These are phyloP conservation scores for Fomitiporia mediterranea DNA, from an alignment of 1,284 basidiomycete species.

Conservation along the genomic window DNA sequence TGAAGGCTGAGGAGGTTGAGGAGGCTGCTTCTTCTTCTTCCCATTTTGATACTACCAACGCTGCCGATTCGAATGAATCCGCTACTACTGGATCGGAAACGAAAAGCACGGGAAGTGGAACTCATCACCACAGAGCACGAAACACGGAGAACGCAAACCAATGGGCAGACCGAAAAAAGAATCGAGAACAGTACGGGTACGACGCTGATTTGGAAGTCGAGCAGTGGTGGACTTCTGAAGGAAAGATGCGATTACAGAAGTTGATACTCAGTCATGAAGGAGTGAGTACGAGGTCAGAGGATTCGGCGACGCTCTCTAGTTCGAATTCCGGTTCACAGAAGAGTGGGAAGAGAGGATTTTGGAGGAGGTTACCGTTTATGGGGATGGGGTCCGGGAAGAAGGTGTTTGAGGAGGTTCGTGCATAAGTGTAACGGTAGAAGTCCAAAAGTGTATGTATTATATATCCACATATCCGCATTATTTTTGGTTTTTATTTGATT, in stretches of 20 bases:
- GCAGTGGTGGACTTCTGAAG: slow-evolving; percentile 19
- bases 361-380: neutral
- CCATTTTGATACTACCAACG: too few species aligned
- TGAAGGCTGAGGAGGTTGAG: slow-evolving; percentile 13
- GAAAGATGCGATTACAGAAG: slow-evolving; percentile 18
- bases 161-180: slow-evolving; percentile 24
- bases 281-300: neutral
- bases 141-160: slow-evolving; percentile 23
- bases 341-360: neutral
- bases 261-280: too few species aligned
- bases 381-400: too few species aligned
- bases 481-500: too few species aligned
- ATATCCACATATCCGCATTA: too few species aligned
- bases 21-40: neutral
- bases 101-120: neutral
- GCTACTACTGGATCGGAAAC: neutral
- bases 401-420: too few species aligned
- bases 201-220: slow-evolving; percentile 21
- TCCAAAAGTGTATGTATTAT: too few species aligned
- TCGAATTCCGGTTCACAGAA: neutral
- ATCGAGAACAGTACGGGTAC: slow-evolving; percentile 21
- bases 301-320: slow-evolving; percentile 3
- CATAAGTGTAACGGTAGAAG: too few species aligned
- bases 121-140: neutral
- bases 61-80: too few species aligned